Evolutionary conservation across 163 green algal genomes (phyloP).

Genomic region (Chloromonas sp.): DNA sequence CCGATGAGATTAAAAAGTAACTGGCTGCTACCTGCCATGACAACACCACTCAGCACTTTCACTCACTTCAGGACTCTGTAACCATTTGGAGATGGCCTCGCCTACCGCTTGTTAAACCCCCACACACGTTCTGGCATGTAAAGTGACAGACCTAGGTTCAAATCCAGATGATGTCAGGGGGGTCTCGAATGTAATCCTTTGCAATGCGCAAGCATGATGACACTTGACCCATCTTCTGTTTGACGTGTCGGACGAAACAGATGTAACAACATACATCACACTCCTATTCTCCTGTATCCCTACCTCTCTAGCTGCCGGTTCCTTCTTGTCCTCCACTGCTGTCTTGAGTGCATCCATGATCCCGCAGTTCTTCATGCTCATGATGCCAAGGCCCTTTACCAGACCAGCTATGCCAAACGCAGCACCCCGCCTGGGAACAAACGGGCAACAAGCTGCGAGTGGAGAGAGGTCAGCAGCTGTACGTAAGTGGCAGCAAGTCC

Average conservation of each 20-base stretch:
- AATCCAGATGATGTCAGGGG: too few relatives aligned
- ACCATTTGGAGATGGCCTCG: too few relatives aligned
- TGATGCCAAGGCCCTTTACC: conserved; percentile 89
- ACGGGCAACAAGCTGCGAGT: conserved; percentile 8
- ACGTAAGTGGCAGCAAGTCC: not conserved
- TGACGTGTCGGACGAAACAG: too few relatives aligned
- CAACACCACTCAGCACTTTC: too few relatives aligned
- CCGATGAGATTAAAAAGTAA: too few relatives aligned
- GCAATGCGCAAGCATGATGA: too few relatives aligned
- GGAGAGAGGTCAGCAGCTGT: conserved; percentile 5
- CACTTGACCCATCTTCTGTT: too few relatives aligned
- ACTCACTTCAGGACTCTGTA: too few relatives aligned
- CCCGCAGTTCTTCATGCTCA: conserved; percentile 62
- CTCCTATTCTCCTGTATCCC: not conserved
- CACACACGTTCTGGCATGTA: not conserved
- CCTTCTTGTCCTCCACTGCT: conserved; percentile 80
- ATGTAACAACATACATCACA: not conserved
- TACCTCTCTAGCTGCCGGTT: conserved; percentile 48
- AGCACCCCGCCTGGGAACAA: conserved; percentile 63
- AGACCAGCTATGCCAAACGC: conserved; percentile 86
- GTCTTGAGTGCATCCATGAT: conserved; percentile 88
- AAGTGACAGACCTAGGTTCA: too few relatives aligned
- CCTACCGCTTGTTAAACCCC: not conserved
- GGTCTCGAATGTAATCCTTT: too few relatives aligned
- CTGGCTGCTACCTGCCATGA: too few relatives aligned